Evolutionary conservation across 345 rosid genomes (phyloP).

Genomic region (Aethionema arabicum): DNA sequence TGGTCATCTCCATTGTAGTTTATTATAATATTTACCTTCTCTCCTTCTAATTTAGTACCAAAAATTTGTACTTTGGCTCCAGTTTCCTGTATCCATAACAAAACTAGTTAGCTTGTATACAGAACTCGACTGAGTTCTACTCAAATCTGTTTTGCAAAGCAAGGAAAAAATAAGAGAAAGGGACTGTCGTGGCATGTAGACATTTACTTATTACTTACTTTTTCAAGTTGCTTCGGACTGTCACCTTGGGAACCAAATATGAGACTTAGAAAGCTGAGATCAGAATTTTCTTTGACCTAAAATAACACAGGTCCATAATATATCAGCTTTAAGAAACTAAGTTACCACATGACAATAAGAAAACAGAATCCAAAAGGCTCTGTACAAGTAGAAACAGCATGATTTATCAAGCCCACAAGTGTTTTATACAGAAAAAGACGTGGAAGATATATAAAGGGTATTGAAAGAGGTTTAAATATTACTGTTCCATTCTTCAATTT

Average conservation of each 20-base stretch:
- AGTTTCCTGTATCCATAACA: conserved; percentile 62
- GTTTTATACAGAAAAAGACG: neutral
- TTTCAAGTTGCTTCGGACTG: conserved; percentile 73
- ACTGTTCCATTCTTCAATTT: neutral
- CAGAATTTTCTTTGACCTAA: conserved; percentile 75
- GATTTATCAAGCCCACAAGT: neutral
- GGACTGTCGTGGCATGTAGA: conserved; percentile 18
- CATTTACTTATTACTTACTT: conserved; percentile 45
- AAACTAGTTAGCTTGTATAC: conserved; percentile 10
- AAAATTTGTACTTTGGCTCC: conserved; percentile 67
- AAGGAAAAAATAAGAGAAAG: conserved; percentile 7
- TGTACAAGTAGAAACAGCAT: neutral
- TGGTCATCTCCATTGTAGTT: neutral
- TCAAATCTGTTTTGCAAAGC: neutral
- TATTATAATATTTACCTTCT: conserved; percentile 54
- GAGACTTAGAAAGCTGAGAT: conserved; percentile 66
- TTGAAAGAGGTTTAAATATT: neutral
- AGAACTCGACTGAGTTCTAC: neutral
- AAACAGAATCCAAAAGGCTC: conserved; percentile 5
- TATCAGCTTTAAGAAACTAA: conserved; percentile 8
- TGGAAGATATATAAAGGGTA: neutral
- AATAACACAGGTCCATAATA: conserved; percentile 23
- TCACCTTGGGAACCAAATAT: conserved; percentile 83
- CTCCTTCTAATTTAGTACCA: conserved; percentile 60
- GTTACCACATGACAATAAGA: neutral